Evolutionary conservation across 140 eudicot genomes (phyloP), one percentile per base, ranked within the genome.

Genomic region (Senecio squalidus): DNA sequence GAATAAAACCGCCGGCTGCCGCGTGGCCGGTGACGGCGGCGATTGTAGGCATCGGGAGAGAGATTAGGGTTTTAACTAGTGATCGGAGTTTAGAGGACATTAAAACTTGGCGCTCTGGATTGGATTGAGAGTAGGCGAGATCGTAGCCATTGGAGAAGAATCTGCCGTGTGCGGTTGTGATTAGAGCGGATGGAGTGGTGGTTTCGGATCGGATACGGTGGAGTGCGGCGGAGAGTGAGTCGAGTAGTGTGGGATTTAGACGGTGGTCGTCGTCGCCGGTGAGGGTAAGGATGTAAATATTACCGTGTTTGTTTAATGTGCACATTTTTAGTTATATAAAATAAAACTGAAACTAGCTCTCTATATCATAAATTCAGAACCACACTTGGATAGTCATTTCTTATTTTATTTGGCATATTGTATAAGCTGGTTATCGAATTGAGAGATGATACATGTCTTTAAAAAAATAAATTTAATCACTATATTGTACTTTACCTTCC

Each of bases 121-220:
- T 74, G 49, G 78, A 55, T 21, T 77, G 70, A 9, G 93, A 70
- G 81, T 85, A 86, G 11, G 61, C 60, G 50, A 89, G 78, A 17
- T 89, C 97, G 71, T 79, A 89, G 64, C 95, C 97, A 55, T 89
- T 89, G 74, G 86, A 82, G 82, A 89, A 89, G 89, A 74, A 89
- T 56, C 62, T 77, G 70, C 92, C 95, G 4, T 73, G 73, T n/a
- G 94, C 81, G 31, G 74, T 60, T 44, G 96, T 88, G 75, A 88
- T 61, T 16, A 88, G 81, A 51, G 74, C 94, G 27, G 87, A 59
- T 17, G 73, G 62, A 59, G 54, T 17, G 69, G 58, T 62, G 74
- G 69, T 39, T 62, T 83, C 72, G n/a, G 89, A 76, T 25, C 44
- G 59, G 68, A 78, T 38, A 1, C 62, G 68, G 57, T 51, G 46